Conservation (phyloP, 495 filamentous ascomycete genomes). For the Podospora pseudocomata region DNA sequence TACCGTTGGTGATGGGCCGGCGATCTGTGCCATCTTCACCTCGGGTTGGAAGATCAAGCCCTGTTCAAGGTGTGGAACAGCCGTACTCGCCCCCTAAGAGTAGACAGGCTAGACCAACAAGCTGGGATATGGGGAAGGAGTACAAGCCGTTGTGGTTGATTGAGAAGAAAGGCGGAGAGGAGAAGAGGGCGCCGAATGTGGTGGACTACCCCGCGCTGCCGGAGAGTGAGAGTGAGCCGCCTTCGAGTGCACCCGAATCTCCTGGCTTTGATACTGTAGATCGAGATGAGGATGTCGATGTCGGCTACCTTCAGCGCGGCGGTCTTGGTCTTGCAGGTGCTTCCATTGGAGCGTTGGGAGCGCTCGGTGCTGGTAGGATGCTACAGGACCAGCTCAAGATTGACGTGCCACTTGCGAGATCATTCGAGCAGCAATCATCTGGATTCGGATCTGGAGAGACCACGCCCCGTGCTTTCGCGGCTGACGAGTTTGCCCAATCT, state of each 20-base stretch:
- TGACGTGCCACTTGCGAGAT: conserved; percentile 23
- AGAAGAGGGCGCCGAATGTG: conserved; percentile 31
- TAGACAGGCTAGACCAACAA: conserved; percentile 41
- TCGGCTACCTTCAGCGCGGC: neutral
- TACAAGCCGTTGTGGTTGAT: conserved; percentile 50
- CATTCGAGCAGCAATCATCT: neutral
- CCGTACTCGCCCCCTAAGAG: conserved; percentile 20
- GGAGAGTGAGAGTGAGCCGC: conserved; percentile 29
- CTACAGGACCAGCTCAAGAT: conserved; percentile 4
- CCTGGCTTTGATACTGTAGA: conserved; percentile 21
- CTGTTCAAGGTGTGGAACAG: neutral
- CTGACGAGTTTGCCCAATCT: neutral
- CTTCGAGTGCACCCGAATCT: conserved; percentile 23
- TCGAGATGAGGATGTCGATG: conserved; percentile 20
- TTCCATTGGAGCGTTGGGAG: neutral
- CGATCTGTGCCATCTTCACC: conserved; percentile 45
- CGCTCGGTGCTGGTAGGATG: neutral
- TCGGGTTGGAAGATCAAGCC: neutral
- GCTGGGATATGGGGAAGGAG: conserved; percentile 48
- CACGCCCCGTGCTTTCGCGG: neutral
- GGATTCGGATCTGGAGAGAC: neutral
- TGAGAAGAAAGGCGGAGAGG: conserved; percentile 37
- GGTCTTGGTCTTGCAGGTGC: neutral
- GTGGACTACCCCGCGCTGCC: conserved; percentile 28
- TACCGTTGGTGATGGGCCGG: conserved; percentile 45